Conservation (phyloP, 306 rosid genomes). For the Hippophae rhamnoides region DNA sequence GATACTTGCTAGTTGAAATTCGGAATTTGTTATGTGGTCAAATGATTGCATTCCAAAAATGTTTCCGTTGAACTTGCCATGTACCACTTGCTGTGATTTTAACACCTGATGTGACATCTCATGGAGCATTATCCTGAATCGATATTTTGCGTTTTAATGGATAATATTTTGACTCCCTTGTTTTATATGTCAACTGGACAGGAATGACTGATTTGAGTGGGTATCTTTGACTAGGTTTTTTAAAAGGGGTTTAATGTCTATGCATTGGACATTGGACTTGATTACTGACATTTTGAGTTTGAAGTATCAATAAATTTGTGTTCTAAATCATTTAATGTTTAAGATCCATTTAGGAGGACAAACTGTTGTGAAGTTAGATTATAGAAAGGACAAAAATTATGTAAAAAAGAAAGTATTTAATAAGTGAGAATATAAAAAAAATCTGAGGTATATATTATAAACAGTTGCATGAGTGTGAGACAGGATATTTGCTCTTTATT, state of each 20-base stretch:
- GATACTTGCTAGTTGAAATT: no score
- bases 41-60: no score
- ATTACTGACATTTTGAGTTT: not conserved
- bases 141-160: constrained; percentile 13
- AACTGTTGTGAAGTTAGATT: no score
- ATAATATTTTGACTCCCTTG: constrained; percentile 25
- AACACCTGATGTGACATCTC: not conserved
- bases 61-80: no score
- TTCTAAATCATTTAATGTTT: no score
- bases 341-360: no score
- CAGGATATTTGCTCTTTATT: constrained; percentile 27
- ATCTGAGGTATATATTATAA: constrained; percentile 8
- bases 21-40: no score
- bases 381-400: not conserved
- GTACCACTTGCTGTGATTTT: no score
- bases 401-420: not conserved
- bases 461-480: constrained; percentile 23
- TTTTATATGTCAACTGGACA: constrained; percentile 28
- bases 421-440: constrained; percentile 6
- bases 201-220: constrained; percentile 27
- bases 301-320: no score
- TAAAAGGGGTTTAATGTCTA: constrained; percentile 22
- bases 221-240: constrained; percentile 30
- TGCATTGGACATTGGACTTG: constrained; percentile 26
- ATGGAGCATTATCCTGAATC: not conserved